Evolutionary conservation across 2,329 filamentous ascomycete genomes (phyloP).

Genomic region (Diaporthe citri): DNA sequence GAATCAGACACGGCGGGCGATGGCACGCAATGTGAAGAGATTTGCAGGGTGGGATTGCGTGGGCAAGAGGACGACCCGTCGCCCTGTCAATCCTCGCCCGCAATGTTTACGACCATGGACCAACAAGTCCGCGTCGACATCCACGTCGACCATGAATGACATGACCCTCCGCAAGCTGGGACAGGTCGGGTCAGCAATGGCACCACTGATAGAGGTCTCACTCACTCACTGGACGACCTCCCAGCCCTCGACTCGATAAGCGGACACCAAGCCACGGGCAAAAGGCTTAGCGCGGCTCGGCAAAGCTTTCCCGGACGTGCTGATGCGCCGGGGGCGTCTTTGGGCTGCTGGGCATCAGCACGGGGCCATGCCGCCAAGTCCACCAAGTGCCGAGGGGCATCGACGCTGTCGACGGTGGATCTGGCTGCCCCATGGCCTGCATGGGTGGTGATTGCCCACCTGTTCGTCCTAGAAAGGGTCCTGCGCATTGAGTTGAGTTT

Average conservation of each 20-base stretch:
- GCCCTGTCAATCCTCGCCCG: not conserved
- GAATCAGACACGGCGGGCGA: not conserved
- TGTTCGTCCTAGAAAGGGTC: not conserved
- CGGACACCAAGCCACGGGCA: slow-evolving; percentile 11
- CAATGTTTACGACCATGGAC: not conserved
- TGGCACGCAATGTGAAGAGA: not conserved
- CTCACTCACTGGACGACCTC: not conserved
- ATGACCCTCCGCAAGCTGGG: not conserved
- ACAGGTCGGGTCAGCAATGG: not conserved
- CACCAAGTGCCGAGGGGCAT: not conserved
- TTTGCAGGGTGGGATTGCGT: not conserved
- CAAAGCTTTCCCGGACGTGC: slow-evolving; percentile 17
- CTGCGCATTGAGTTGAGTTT: not conserved
- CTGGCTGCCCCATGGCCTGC: not conserved
- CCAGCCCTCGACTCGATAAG: not conserved
- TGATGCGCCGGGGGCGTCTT: not conserved
- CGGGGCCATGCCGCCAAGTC: slow-evolving; percentile 20
- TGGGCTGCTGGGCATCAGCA: slow-evolving; percentile 16
- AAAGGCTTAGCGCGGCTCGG: slow-evolving; percentile 27
- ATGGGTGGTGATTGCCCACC: not conserved
- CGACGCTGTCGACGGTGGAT: not conserved
- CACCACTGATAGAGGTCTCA: not conserved
- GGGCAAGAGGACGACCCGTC: not conserved
- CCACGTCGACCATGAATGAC: not conserved
- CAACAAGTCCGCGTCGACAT: not conserved